phyloP scores from a whole-genome alignment of 2,329 filamentous ascomycete genomes.

The Fusarium sp. region DNA sequence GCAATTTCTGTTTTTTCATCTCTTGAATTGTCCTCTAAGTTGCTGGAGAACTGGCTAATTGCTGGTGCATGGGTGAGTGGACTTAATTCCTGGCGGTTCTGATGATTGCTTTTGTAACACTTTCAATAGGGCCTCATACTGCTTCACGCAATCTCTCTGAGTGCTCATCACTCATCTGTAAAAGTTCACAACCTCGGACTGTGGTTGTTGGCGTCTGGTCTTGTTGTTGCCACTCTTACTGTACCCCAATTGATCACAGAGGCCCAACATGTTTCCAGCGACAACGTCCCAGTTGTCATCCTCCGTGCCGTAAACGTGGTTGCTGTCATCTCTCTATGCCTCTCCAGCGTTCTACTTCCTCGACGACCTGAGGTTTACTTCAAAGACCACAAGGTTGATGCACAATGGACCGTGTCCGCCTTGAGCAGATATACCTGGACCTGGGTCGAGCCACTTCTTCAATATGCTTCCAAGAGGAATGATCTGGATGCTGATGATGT shows the following conservation, averaged over 20 bases:
- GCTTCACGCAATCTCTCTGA: slow-evolving; percentile 60
- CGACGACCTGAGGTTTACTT: slow-evolving; percentile 72
- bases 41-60: slow-evolving; percentile 66
- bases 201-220: slow-evolving; percentile 58
- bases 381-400: slow-evolving; percentile 67
- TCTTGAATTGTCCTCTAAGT: slow-evolving; percentile 47
- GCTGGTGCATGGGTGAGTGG: slow-evolving; percentile 69
- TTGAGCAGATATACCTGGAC: slow-evolving; percentile 69
- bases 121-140: slow-evolving; percentile 57
- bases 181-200: slow-evolving; percentile 62
- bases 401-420: slow-evolving; percentile 66
- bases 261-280: slow-evolving; percentile 43
- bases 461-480: slow-evolving; percentile 62
- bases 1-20: slow-evolving; percentile 63
- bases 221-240: slow-evolving; percentile 54
- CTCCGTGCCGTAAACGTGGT: slow-evolving; percentile 57
- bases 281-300: slow-evolving; percentile 53
- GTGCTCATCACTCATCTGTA: slow-evolving; percentile 59
- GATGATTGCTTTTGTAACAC: slow-evolving; percentile 6
- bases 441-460: slow-evolving; percentile 67
- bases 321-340: slow-evolving; percentile 54
- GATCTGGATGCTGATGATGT: slow-evolving; percentile 69
- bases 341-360: slow-evolving; percentile 64
- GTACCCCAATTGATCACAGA: slow-evolving; percentile 56
- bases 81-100: background rate